phyloP scores from a whole-genome alignment of 2,329 filamentous ascomycete genomes.

The Golovinomyces cichoracearum region DNA sequence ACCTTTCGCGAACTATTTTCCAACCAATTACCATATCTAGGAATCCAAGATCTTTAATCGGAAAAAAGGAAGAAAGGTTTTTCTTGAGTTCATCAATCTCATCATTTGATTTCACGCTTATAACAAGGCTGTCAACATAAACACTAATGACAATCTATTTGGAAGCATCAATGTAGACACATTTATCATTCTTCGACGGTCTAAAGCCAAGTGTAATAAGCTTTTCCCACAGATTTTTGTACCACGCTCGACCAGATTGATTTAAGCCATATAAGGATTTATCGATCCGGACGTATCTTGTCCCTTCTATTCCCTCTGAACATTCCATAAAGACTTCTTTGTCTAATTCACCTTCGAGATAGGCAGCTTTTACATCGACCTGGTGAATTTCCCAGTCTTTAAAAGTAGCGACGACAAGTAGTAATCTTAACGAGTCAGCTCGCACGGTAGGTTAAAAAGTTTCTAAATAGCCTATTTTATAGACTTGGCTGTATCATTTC shows the following conservation, averaged over 20 bases:
- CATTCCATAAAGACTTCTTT: not conserved
- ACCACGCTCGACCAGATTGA: not conserved
- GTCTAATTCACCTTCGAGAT: not conserved
- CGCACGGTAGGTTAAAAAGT: not conserved
- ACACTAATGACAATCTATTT: not conserved
- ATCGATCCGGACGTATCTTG: not conserved
- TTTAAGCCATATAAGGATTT: not conserved
- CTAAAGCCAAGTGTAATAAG: not conserved
- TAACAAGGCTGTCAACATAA: not conserved
- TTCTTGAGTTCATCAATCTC: not conserved
- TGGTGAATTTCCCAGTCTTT: not conserved
- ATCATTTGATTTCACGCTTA: not conserved
- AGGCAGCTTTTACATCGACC: not conserved
- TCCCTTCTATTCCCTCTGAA: not conserved
- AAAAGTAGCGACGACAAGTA: not conserved
- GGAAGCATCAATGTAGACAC: not conserved
- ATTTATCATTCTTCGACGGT: not conserved
- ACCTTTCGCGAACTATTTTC: not conserved
- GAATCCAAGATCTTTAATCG: not conserved
- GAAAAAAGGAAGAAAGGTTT: not conserved
- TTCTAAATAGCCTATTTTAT: not conserved
- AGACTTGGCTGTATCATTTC: not conserved
- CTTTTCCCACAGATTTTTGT: not conserved
- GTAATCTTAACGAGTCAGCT: not conserved
- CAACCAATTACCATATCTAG: not conserved